Percentiles rank a stretch among this genome's conserved stretches.
Evolutionary conservation across 495 filamentous ascomycete species (phyloP).

Genomic region (Trichoderma gamsii): DNA sequence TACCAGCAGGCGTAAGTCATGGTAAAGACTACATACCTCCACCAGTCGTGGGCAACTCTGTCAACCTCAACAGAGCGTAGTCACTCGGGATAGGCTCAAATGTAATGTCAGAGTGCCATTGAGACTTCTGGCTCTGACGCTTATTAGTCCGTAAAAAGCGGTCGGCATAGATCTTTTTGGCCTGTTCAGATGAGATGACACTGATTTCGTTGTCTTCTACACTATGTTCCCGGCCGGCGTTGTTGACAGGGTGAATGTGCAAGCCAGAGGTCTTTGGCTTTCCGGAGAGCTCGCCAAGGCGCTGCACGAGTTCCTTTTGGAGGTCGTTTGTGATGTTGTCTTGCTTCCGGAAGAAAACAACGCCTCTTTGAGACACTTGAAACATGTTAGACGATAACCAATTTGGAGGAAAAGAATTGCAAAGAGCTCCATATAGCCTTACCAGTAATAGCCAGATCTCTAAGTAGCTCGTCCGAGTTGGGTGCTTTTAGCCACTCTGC

Average conservation of each 20-base stretch:
- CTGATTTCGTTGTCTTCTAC: constrained; percentile 65
- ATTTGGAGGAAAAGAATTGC: not conserved
- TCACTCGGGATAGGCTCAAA: constrained; percentile 63
- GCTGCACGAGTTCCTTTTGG: constrained; percentile 62
- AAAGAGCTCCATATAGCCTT: not conserved
- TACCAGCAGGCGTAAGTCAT: not conserved
- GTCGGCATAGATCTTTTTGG: constrained; percentile 50
- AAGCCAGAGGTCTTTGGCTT: constrained; percentile 60
- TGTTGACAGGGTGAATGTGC: constrained; percentile 68
- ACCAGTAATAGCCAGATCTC: constrained; percentile 55
- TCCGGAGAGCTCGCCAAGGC: constrained; percentile 59
- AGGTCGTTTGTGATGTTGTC: constrained; percentile 57
- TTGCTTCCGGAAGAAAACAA: constrained; percentile 77
- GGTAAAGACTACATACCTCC: constrained; percentile 45
- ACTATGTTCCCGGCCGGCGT: constrained; percentile 52
- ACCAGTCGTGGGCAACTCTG: constrained; percentile 61
- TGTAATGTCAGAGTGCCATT: constrained; percentile 65
- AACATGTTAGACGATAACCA: not conserved
- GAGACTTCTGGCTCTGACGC: constrained; percentile 36
- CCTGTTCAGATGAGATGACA: constrained; percentile 57
- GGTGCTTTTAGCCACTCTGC: constrained; percentile 53
- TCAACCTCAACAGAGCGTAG: constrained; percentile 56
- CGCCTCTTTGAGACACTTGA: constrained; percentile 69
- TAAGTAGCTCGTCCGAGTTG: constrained; percentile 60
- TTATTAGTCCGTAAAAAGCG: constrained; percentile 24